Base-by-base conservation (phyloP, 345 rosid species). In the Melaleuca alternifolia region DNA sequence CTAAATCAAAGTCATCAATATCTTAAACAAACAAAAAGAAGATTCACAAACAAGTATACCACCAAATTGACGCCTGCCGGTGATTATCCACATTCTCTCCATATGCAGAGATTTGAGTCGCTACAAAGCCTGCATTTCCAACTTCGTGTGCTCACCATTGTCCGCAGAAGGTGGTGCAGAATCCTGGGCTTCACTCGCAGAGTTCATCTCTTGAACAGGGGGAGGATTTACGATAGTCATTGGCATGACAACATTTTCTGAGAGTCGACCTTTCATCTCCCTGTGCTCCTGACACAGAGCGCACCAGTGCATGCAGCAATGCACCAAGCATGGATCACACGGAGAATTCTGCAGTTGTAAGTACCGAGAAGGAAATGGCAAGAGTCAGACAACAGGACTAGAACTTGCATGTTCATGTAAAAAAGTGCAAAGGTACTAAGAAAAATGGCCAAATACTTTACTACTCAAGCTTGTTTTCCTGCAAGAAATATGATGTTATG, bases 221-320 rank as follows among this genome's bases (percentile, higher is more conserved):
- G 99, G 98, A 52, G 99, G 97, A 84, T 95, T 95, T 90, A 97
- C 94, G 2, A 97, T 87, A 7, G 99, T 93, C 98, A 95, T 96
- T 15, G 99, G 97, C 97, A 95, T 93, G 54, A 91, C 95, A 46
- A 92, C 91, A 90, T 95, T 91, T 48, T 97, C 98, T 0, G 97
- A 92, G 77, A 94, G 94, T 51, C 93, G 96, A 62, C 92, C 91
- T 92, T 95, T 94, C 98, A 94, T 96, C 93, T 96, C 96, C 50
- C 97, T 91, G 90, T 96, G 98, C 91, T 94, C 97, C 89, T 95
- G 96, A 87, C 96, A 95, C 90, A 93, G 88, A 30, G 98, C 97
- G 56, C 97, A 93, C 91, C 93, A 94, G 90, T 95, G 96, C 84
- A 93, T 83, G 87, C 93, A 92, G 88, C 96, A 95, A 86, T 95